phyloP scores from a whole-genome alignment of 805 yeast genomes.

The Babjeviella inositovora region DNA sequence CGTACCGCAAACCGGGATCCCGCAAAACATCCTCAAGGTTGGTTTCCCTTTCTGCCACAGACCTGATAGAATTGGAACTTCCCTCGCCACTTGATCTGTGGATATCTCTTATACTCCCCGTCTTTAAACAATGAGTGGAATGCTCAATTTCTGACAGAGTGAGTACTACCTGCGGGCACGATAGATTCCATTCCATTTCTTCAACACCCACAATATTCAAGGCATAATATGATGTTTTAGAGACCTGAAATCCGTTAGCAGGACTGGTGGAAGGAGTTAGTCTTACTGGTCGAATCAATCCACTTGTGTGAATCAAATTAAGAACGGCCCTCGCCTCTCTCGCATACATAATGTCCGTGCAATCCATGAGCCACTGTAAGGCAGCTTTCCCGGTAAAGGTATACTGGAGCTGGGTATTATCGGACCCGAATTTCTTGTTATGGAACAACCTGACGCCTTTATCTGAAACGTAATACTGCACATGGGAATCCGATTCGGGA shows the following conservation, averaged over 20 bases:
- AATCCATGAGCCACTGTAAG: conserved; percentile 82
- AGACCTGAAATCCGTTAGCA: conserved; percentile 10
- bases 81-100: too few relatives aligned
- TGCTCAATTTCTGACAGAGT: too few relatives aligned
- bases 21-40: conserved; percentile 27
- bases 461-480: conserved; percentile 60
- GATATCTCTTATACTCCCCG: too few relatives aligned
- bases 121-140: too few relatives aligned
- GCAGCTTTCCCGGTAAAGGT: conserved; percentile 63
- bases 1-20: conserved; percentile 64
- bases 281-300: conserved; percentile 27
- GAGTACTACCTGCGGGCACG: too few relatives aligned
- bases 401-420: conserved; percentile 14
- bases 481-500: conserved; percentile 73
- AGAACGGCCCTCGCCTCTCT: conserved; percentile 39
- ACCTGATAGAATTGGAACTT: too few relatives aligned
- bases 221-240: conserved; percentile 22
- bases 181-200: too few relatives aligned
- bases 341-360: conserved; percentile 51
- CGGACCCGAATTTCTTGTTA: conserved; percentile 16
- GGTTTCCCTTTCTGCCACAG: too few relatives aligned
- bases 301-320: conserved; percentile 25
- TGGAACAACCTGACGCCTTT: conserved; percentile 49
- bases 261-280: conserved; percentile 15
- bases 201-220: too few relatives aligned